Conservation (phyloP, 441 rosid genomes). For the Gossypium lobatum region DNA sequence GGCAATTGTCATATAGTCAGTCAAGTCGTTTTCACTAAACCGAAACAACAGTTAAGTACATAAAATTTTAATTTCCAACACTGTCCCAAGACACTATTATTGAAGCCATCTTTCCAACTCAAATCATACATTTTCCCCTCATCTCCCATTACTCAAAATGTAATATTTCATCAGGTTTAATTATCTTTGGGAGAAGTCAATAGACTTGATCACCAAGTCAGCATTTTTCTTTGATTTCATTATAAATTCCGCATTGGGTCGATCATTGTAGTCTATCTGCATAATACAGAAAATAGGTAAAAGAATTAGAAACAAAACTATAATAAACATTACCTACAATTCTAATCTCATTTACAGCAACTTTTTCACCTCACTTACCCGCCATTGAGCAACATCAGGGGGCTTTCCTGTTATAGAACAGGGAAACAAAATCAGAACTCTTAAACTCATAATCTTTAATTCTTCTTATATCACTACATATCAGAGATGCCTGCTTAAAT, state of each 20-base stretch:
- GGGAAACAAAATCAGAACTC: not conserved
- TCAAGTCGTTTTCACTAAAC: not conserved
- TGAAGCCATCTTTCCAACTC: not conserved
- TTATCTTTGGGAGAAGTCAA: constrained; percentile 30
- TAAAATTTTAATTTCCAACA: not conserved
- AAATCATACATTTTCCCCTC: not conserved
- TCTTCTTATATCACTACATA: not conserved
- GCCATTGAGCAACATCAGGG: constrained; percentile 69
- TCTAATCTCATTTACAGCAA: not conserved
- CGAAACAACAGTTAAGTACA: not conserved
- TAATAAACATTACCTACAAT: not conserved
- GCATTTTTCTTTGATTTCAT: constrained; percentile 63
- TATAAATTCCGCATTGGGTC: constrained; percentile 78
- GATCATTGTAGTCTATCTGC: constrained; percentile 77
- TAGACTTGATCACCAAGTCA: constrained; percentile 66
- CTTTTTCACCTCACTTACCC: constrained; percentile 38
- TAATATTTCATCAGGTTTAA: not conserved
- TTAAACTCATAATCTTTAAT: not conserved
- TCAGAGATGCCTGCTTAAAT: not conserved
- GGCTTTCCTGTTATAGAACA: constrained; percentile 51
- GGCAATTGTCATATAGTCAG: not conserved
- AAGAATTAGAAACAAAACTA: not conserved
- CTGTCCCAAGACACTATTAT: not conserved
- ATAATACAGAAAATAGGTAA: not conserved
- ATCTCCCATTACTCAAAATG: not conserved